These are phyloP conservation scores for Colletotrichum higginsianum DNA, from an alignment of 2,329 filamentous ascomycete genomes.

Conservation along the genomic window DNA sequence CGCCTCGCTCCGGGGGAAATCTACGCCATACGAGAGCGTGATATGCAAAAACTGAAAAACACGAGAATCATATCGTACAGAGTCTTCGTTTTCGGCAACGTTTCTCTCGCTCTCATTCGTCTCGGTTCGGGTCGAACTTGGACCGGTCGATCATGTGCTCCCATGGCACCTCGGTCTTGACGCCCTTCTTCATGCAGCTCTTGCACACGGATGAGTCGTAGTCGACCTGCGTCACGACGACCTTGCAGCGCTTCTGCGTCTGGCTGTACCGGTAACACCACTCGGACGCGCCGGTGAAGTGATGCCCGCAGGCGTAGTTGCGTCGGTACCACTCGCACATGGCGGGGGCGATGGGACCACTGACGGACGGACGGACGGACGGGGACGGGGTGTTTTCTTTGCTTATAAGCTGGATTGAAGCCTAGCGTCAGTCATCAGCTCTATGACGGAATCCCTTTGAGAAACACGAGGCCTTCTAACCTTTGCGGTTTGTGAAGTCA, in stretches of 20 bases:
- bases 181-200: slow-evolving; percentile 28
- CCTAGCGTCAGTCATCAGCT: too few species aligned
- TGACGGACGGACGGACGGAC: too few species aligned
- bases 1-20: slow-evolving; percentile 3
- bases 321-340: slow-evolving; percentile 45
- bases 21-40: neutral
- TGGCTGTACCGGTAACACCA: slow-evolving; percentile 43
- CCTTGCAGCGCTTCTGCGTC: slow-evolving; percentile 42
- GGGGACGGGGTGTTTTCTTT: too few species aligned
- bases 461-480: neutral
- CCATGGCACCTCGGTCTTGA: slow-evolving; percentile 31
- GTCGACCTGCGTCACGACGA: slow-evolving; percentile 40
- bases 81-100: too few species aligned
- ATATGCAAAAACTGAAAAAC: too few species aligned
- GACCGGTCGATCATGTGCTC: slow-evolving; percentile 39
- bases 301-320: slow-evolving; percentile 43
- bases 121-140: slow-evolving; percentile 34
- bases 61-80: neutral
- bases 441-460: neutral
- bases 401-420: neutral
- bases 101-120: slow-evolving; percentile 21
- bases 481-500: slow-evolving; percentile 26
- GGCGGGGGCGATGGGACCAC: neutral
- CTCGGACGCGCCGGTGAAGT: slow-evolving; percentile 41
- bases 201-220: slow-evolving; percentile 37